Evolutionary conservation across 495 filamentous ascomycete species (phyloP).

Genomic region (Oidiodendron maius): DNA sequence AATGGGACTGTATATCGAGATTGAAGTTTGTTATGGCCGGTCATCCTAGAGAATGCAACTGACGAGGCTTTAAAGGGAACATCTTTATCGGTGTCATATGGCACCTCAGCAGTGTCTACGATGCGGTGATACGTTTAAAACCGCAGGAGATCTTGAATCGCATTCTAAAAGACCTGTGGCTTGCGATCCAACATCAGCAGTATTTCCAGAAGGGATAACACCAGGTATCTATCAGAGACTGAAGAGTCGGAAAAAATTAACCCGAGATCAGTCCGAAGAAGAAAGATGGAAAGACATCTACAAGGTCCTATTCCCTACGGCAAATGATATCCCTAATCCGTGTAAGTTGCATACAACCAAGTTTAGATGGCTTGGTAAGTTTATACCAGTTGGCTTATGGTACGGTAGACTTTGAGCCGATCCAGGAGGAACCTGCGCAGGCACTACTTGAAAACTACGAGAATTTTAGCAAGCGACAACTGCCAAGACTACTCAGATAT

Average conservation of each 20-base stretch:
- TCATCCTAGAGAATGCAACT: not conserved
- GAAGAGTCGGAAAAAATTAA: constrained; percentile 8
- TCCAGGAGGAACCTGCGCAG: not conserved
- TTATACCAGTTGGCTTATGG: not conserved
- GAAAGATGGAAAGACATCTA: constrained; percentile 18
- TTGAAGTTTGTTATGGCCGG: constrained; percentile 8
- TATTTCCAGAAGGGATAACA: constrained; percentile 10
- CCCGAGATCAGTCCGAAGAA: constrained; percentile 7
- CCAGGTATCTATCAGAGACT: constrained; percentile 1
- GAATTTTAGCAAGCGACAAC: too few relatives aligned
- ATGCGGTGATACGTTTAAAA: constrained; percentile 11
- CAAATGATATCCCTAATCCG: constrained; percentile 9
- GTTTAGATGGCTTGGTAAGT: too few relatives aligned
- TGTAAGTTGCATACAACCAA: too few relatives aligned
- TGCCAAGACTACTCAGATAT: too few relatives aligned
- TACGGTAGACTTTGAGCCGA: not conserved
- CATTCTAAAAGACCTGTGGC: constrained; percentile 6
- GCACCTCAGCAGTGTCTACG: constrained; percentile 4
- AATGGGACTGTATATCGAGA: constrained; percentile 7
- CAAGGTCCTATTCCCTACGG: constrained; percentile 10
- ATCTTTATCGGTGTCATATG: constrained; percentile 13
- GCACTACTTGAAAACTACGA: not conserved
- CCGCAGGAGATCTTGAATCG: constrained; percentile 2
- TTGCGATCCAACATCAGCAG: constrained; percentile 3
- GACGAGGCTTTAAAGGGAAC: constrained; percentile 10